Evolutionary conservation across 495 filamentous ascomycete species (phyloP), one percentile per base, ranked within the genome.

Genomic region (Glutinoglossum americanum): DNA sequence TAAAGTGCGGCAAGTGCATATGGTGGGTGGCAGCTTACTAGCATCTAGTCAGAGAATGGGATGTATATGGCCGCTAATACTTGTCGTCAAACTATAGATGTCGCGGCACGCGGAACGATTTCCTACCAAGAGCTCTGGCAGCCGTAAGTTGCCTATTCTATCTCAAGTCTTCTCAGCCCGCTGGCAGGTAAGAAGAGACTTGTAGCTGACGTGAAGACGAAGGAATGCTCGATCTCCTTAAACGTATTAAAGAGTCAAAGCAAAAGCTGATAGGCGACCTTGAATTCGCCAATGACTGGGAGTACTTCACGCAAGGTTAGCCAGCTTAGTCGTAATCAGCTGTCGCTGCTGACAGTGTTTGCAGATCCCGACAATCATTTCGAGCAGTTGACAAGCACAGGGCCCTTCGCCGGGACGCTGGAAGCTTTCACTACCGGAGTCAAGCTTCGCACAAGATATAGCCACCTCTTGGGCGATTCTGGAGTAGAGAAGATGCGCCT

Each of bases 101-200:
- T 75, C 78, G 35, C 71, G 78, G 51, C 78, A 81, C 64, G 76
- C 66, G 23, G 78, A 80, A 57, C 66, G 78, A 65, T 80, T 78
- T 60, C 78, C 78, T 1, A 80, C 77, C 0, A 60, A 59, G n/a
- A 68, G 63, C n/a, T 73, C 72, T 56, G 78, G 74, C 56, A 63
- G 54, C 39, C 68, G 78, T 78, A 72, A 41, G 76, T 73, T 13
- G 13, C 28, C 58, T 51, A 48, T 51, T 2, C 49, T 30, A 30
- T 30, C 49, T 8, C 39, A 27, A 61, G 17, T 51, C 45, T 58
- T 55, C 41, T 5, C 26, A 15, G 17, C 27, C 3, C 32, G 39
- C 2, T 41, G 54, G 54, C 8, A 21, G 15, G 51, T 3, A 3
- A n/a, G 17, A 56, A 53, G 17, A 26, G 37, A 11, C 2, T 41